Evolutionary conservation across 2,329 filamentous ascomycete genomes (phyloP), one percentile per base, ranked within the genome.

Genomic region (Apiospora aurea): DNA sequence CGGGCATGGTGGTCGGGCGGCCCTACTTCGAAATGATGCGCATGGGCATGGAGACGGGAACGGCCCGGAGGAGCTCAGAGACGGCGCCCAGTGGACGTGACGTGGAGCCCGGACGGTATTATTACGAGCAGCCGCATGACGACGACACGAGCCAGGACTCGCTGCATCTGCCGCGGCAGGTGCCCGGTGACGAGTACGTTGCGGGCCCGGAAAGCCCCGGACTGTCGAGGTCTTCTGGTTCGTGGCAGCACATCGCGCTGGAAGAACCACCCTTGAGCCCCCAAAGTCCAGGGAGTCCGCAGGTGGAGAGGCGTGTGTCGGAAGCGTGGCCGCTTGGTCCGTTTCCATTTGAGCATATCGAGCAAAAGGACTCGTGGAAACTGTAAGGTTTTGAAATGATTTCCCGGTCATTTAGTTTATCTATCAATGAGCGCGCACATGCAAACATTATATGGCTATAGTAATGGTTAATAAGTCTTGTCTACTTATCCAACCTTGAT

Each of bases 401-500:
- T 67, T 6, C 26, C 16, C 46, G 2, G 26, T 26, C 18, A 8
- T 47, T 1, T 47, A 46, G 2, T 7, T 18, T 29, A 11, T 18
- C 26, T n/a, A 13, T 47, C 13, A 10, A 26, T 44, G 18, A 8
- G 34, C 41, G 61, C 4, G 34, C 16, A 5, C 34, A n/a, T 34
- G n/a, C 26, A 34, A 18, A 14, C 21, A n/a, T 46, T 16, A 21
- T 46, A 10, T 29, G 26, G n/a, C 8, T 29, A 44, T 43, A 44
- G 18, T 53, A 53, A 8, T 8, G 6, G 10, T 43, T n/a, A 38
- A 38, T 51, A 44, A 44, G 69, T 79, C 76, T 29, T 29, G 26
- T 29, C 26, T 29, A 29, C 26, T 29, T 76, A 83, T 26, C 82
- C 79, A 21, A 81, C 81, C 74, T 85, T 80, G 71, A 90, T 89